Evolutionary conservation across 352 stramenopile genomes (phyloP).

Genomic region (Albugo candida): DNA sequence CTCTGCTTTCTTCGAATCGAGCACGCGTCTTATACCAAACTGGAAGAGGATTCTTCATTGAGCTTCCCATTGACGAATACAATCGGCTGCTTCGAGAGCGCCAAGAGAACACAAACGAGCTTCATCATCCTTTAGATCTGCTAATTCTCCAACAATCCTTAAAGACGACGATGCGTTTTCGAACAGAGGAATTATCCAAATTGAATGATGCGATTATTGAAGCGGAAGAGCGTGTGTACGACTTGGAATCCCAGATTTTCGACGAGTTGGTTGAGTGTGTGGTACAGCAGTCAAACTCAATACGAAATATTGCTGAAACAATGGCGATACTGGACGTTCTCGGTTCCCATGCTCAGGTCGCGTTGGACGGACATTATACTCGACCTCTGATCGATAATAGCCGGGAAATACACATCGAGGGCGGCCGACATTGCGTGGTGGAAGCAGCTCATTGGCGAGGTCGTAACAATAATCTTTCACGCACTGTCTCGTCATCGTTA

Average conservation of each 20-base stretch:
- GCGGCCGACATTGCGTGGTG: slow-evolving; percentile 44
- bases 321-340: slow-evolving; percentile 40
- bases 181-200: slow-evolving; percentile 33
- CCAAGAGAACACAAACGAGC: not conserved
- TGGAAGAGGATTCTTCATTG: slow-evolving; percentile 46
- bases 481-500: not conserved
- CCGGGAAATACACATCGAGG: slow-evolving; percentile 37
- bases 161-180: slow-evolving; percentile 48
- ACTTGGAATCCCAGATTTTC: slow-evolving; percentile 41
- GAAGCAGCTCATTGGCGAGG: slow-evolving; percentile 34
- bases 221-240: slow-evolving; percentile 26
- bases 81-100: slow-evolving; percentile 16
- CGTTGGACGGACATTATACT: slow-evolving; percentile 37
- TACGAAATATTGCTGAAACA: slow-evolving; percentile 29
- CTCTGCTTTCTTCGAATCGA: slow-evolving; percentile 26
- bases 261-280: slow-evolving; percentile 15
- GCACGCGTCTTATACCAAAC: slow-evolving; percentile 34
- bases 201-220: slow-evolving; percentile 40
- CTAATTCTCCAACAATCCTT: slow-evolving; percentile 37
- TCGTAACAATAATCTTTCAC: slow-evolving; percentile 15
- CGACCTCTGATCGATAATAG: slow-evolving; percentile 31
- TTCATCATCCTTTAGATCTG: slow-evolving; percentile 9
- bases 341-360: slow-evolving; percentile 41
- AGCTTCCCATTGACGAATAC: slow-evolving; percentile 41
- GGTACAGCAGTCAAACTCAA: slow-evolving; percentile 10